Evolutionary conservation across 2,329 filamentous ascomycete species (phyloP), one percentile per base, ranked within the genome.

Genomic region (Cyclaneusma minus): DNA sequence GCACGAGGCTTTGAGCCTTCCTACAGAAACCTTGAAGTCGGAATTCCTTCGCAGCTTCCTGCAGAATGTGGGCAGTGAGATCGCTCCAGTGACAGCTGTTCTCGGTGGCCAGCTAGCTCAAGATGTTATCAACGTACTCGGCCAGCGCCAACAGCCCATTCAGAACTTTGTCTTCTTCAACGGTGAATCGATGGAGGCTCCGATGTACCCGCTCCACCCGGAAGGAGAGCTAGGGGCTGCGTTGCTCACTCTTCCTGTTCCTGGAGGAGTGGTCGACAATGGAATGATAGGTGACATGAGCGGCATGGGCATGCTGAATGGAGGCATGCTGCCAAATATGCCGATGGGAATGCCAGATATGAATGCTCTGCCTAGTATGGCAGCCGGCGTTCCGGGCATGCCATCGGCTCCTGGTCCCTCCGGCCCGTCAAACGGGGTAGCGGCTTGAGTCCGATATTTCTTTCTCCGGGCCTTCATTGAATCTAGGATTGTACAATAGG

Each of bases 101-200:
- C 60, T 98, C 7, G 89, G 89, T 25, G 89, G 85, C 7, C 73
- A 85, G 49, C 64, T 98, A 10, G 83, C 87, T 1, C 89, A 98
- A 54, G 89, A 98, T 47, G 84, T 93, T 27, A 95, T 98, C 55
- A 95, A 95, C 43, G 85, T 94, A 16, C 66, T 95, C 5, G 83
- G 85, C 25, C 73, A 80, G 47, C 73, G 79, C 21, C 84, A 95
- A 55, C 89, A 94, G 51, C 89, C 89, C 1, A 78, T 98, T 21
- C 89, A 98, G 55, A 98, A 98, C 50, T 71, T 93, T 48, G 67
- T 93, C 25, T 60, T 95, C 12, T 93, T 95, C 43, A 84, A 95
- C 48, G 85, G 85, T 9, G 79, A 82, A 39, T 67, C 64, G 23
- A 79, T 81, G 51, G 68, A 80, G 37, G 81, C 78, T 0, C 72